Conservation (phyloP, 139 green algal genomes). For the Chlamydomonas schloesseri region DNA sequence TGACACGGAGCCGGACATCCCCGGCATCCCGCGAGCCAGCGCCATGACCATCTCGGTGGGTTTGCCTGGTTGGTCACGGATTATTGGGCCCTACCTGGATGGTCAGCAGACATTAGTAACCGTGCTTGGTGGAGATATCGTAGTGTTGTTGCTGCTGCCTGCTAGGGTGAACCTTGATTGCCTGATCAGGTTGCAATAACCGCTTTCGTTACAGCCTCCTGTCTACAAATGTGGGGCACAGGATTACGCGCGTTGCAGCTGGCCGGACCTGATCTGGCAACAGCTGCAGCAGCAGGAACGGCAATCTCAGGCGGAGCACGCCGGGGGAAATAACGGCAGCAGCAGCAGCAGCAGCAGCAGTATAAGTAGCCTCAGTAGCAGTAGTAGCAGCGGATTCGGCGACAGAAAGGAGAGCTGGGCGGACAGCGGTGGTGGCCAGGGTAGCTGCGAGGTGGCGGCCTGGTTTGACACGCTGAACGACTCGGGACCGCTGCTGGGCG, state of each 20-base stretch:
- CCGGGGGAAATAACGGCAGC: background rate
- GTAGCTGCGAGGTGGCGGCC: slow-evolving; percentile 13
- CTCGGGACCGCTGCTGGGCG: background rate
- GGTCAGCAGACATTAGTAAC: no score
- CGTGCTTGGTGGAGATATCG: background rate
- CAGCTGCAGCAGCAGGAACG: background rate
- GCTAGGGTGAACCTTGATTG: no score
- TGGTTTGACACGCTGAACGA: slow-evolving; percentile 24
- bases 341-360: background rate
- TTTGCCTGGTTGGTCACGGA: no score
- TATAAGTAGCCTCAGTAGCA: background rate
- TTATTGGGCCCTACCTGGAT: no score
- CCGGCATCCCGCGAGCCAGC: slow-evolving; percentile 40
- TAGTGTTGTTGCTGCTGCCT: background rate
- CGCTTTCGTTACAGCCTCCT: no score
- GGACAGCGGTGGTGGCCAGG: slow-evolving; percentile 1
- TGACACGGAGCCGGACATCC: slow-evolving; percentile 69
- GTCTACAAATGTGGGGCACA: no score
- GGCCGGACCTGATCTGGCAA: background rate
- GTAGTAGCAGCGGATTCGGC: background rate
- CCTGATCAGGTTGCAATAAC: no score
- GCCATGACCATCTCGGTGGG: slow-evolving; percentile 52
- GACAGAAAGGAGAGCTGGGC: no score
- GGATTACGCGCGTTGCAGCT: slow-evolving; percentile 47
- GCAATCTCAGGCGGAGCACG: no score